phyloP scores from a whole-genome alignment of 2,329 filamentous ascomycete genomes.

The Aspergillus phoenicis region DNA sequence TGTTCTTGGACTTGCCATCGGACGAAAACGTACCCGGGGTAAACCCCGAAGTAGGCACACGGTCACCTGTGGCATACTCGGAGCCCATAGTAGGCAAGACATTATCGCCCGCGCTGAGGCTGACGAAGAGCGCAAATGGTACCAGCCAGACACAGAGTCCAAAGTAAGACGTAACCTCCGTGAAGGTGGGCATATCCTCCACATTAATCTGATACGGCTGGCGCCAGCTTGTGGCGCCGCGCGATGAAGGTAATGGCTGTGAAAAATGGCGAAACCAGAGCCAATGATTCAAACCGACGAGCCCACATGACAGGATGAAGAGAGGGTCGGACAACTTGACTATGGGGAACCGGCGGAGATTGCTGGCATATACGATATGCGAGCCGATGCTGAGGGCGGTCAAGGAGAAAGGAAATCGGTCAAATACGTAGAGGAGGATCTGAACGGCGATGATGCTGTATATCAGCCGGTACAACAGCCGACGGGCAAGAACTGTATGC shows the following conservation, averaged over 20 bases:
- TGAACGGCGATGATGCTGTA: constrained; percentile 78
- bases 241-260: constrained; percentile 53
- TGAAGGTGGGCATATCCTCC: constrained; percentile 72
- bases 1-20: constrained; percentile 52
- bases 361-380: constrained; percentile 84
- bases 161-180: constrained; percentile 94
- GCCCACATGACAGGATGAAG: constrained; percentile 78
- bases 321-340: constrained; percentile 87
- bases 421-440: constrained; percentile 72
- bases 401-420: constrained; percentile 79
- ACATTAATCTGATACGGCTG: constrained; percentile 47
- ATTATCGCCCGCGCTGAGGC: constrained; percentile 89
- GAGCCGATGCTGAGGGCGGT: constrained; percentile 75
- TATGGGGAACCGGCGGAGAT: constrained; percentile 73
- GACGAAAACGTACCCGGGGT: constrained; percentile 27
- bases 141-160: constrained; percentile 96
- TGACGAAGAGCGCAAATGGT: constrained; percentile 93
- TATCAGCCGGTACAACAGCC: constrained; percentile 80
- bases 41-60: constrained; percentile 26
- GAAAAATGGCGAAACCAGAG: constrained; percentile 96
- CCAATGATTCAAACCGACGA: constrained; percentile 90
- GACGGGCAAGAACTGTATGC: constrained; percentile 90
- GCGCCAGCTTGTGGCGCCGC: constrained; percentile 36
- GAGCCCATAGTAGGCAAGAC: constrained; percentile 90
- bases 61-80: constrained; percentile 65